A percentile compares a stretch with the other conserved stretches of the same genome.
Evolutionary conservation across 768 basidiomycete genomes (phyloP).

Genomic region (Mycena epipterygia): DNA sequence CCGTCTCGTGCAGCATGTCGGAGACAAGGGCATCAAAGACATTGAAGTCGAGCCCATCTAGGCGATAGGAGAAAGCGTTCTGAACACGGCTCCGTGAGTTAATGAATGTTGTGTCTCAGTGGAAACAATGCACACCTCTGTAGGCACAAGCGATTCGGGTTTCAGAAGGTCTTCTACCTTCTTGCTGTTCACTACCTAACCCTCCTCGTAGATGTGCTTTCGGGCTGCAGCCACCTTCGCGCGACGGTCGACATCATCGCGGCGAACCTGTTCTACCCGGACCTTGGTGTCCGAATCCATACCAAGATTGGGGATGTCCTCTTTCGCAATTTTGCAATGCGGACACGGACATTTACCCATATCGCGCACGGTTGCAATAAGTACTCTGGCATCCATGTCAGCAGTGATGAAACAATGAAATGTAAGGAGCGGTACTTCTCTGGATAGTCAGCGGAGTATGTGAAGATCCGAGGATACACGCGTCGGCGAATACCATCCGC

Average conservation of each 20-base stretch:
- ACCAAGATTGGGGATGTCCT: constrained; percentile 39
- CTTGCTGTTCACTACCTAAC: constrained; percentile 41
- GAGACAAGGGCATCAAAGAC: constrained; percentile 6
- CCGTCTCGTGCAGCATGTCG: constrained; percentile 7
- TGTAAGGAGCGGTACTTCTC: constrained; percentile 36
- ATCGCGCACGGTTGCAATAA: constrained; percentile 42
- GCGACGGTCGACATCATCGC: constrained; percentile 26
- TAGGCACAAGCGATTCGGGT: constrained; percentile 47
- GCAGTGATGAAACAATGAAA: neutral
- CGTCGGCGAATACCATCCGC: constrained; percentile 37
- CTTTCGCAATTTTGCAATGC: constrained; percentile 41
- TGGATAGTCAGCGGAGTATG: constrained; percentile 45
- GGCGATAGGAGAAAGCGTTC: constrained; percentile 1
- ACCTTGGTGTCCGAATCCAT: constrained; percentile 25
- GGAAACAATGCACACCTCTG: constrained; percentile 38
- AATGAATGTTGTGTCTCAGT: neutral
- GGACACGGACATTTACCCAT: constrained; percentile 47
- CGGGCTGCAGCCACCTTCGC: constrained; percentile 34
- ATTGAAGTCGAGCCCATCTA: neutral
- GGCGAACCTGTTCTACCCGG: constrained; percentile 14
- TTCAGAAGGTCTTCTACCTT: constrained; percentile 44
- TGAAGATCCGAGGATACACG: constrained; percentile 40
- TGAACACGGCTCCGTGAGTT: neutral
- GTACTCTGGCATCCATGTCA: constrained; percentile 13
- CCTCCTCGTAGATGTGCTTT: constrained; percentile 44